Evolutionary conservation across 305 asterid species (phyloP).

Genomic region (Solanum chacoense): DNA sequence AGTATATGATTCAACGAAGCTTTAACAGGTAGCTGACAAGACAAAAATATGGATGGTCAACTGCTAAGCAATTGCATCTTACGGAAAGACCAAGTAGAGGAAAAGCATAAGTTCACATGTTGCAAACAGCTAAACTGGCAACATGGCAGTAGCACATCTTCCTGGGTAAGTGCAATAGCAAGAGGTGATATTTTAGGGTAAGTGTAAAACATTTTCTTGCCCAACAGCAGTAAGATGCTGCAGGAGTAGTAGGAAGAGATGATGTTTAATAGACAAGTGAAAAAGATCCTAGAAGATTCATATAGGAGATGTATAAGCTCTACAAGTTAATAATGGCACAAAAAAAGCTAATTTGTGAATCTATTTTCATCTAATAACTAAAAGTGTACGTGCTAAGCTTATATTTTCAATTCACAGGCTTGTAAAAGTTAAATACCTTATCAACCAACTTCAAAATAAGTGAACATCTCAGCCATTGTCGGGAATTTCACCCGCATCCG

Average conservation of each 20-base stretch:
- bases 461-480: neutral
- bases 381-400: neutral
- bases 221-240: neutral
- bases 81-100: neutral
- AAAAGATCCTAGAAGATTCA: neutral
- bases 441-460: conserved; percentile 63
- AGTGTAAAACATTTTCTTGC: neutral
- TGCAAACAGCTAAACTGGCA: neutral
- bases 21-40: conserved; percentile 52
- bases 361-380: neutral
- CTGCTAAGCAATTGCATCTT: neutral
- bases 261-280: neutral
- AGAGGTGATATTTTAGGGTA: neutral
- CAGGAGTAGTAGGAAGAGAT: neutral
- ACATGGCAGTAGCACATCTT: neutral
- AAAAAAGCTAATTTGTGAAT: neutral
- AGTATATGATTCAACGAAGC: conserved; percentile 48
- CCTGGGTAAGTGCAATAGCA: neutral
- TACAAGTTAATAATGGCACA: neutral
- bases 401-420: neutral
- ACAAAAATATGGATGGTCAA: conserved; percentile 3
- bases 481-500: neutral
- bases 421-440: conserved; percentile 36
- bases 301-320: neutral
- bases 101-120: neutral